phyloP scores from a whole-genome alignment of 2,329 filamentous ascomycete species.

The Pseudogymnoascus sp. region DNA sequence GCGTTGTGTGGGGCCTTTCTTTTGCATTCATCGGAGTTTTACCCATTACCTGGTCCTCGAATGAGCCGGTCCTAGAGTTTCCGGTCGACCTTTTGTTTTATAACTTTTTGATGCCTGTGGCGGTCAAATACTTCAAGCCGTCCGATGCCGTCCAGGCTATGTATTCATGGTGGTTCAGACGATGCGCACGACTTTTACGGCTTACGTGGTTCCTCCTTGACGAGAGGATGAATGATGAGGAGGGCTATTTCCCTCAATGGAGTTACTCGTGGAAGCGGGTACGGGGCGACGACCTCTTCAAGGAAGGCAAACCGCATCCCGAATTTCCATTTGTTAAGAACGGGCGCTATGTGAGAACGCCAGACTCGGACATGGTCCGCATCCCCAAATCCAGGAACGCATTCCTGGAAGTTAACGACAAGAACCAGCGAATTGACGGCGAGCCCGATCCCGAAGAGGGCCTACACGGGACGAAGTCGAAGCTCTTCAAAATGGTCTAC shows the following conservation, averaged over 20 bases:
- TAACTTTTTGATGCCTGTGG: slow-evolving; percentile 88
- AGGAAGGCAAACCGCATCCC: slow-evolving; percentile 12
- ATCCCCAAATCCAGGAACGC: slow-evolving; percentile 77
- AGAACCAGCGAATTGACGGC: slow-evolving; percentile 57
- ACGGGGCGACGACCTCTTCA: slow-evolving; percentile 8
- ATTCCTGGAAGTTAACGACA: slow-evolving; percentile 66
- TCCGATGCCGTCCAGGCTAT: slow-evolving; percentile 74
- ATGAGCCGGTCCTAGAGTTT: slow-evolving; percentile 87
- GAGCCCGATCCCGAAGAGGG: slow-evolving; percentile 42
- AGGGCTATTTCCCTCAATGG: slow-evolving; percentile 56
- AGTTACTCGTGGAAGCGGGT: slow-evolving; percentile 40
- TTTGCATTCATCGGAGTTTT: slow-evolving; percentile 61
- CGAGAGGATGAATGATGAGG: slow-evolving; percentile 71
- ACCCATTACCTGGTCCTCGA: slow-evolving; percentile 88
- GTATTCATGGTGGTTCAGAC: slow-evolving; percentile 95
- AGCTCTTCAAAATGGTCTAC: slow-evolving; percentile 55
- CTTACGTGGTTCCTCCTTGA: slow-evolving; percentile 92
- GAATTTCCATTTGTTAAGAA: slow-evolving; percentile 50
- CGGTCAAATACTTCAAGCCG: slow-evolving; percentile 75
- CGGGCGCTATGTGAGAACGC: slow-evolving; percentile 82
- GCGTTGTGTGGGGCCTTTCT: slow-evolving; percentile 87
- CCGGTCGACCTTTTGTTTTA: slow-evolving; percentile 91
- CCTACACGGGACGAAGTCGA: slow-evolving; percentile 44
- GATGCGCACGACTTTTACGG: slow-evolving; percentile 69
- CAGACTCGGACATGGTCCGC: slow-evolving; percentile 88